Evolutionary conservation across 2,329 filamentous ascomycete species (phyloP).

Genomic region (Aspergillus alliaceus): DNA sequence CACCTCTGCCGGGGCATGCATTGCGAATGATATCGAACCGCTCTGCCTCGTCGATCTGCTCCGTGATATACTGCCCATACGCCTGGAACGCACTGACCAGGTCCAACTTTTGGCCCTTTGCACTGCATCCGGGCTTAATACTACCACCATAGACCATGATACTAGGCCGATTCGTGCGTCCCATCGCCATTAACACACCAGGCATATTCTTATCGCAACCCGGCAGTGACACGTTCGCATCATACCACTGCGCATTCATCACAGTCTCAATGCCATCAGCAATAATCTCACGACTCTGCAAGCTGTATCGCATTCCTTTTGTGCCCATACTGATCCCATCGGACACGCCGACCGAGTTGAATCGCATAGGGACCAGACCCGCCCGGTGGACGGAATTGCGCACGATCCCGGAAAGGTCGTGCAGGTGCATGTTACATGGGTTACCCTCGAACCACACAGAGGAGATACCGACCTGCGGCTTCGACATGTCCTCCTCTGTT

Average conservation of each 20-base stretch:
- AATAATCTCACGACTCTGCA: slow-evolving; percentile 91
- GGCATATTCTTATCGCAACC: slow-evolving; percentile 99
- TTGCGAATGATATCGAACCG: slow-evolving; percentile 44
- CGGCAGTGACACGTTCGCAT: slow-evolving; percentile 89
- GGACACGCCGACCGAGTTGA: slow-evolving; percentile 95
- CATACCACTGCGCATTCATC: slow-evolving; percentile 96
- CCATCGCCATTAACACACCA: slow-evolving; percentile 84
- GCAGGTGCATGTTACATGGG: slow-evolving; percentile 97
- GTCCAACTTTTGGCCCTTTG: slow-evolving; percentile 68
- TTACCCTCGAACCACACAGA: slow-evolving; percentile 97
- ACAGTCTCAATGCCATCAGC: slow-evolving; percentile 97
- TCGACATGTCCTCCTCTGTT: slow-evolving; percentile 78
- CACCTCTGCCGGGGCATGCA: slow-evolving; percentile 80
- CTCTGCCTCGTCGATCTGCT: slow-evolving; percentile 11
- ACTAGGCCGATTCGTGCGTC: slow-evolving; percentile 81
- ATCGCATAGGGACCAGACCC: slow-evolving; percentile 84
- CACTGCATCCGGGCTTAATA: slow-evolving; percentile 82
- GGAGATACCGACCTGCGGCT: slow-evolving; percentile 92
- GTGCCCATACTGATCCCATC: slow-evolving; percentile 72
- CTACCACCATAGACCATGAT: slow-evolving; percentile 96
- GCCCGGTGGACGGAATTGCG: slow-evolving; percentile 67
- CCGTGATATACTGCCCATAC: slow-evolving; percentile 78
- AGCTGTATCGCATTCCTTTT: slow-evolving; percentile 87
- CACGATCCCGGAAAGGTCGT: slow-evolving; percentile 77
- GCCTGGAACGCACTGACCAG: slow-evolving; percentile 95